These are phyloP conservation scores for Phlyctochytrium bullatum DNA, from an alignment of 192 early-diverging fungal species.

Conservation along the genomic window DNA sequence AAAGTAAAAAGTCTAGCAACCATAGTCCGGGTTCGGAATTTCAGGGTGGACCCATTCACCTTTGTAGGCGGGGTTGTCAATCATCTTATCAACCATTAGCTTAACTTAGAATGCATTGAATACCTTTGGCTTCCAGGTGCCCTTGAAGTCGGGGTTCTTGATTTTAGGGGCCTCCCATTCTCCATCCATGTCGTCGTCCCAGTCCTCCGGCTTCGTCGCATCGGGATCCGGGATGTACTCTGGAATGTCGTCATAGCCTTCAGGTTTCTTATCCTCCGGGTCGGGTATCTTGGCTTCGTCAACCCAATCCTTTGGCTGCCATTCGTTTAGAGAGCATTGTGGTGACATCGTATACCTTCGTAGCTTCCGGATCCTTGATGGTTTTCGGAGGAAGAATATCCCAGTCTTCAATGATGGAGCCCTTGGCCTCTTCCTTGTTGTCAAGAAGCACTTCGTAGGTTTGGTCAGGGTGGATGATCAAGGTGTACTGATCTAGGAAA, in stretches of 20 bases:
- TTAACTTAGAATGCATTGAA: background rate
- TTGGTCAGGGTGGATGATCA: constrained; percentile 46
- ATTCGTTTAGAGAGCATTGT: constrained; percentile 3
- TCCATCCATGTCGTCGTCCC: constrained; percentile 62
- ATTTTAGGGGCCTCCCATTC: constrained; percentile 47
- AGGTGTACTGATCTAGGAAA: constrained; percentile 43
- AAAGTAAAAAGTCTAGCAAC: constrained; percentile 10
- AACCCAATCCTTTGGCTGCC: constrained; percentile 21
- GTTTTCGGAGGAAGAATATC: constrained; percentile 44
- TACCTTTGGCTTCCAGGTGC: constrained; percentile 45
- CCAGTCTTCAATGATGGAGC: constrained; percentile 43
- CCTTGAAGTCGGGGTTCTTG: constrained; percentile 49
- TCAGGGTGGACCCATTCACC: constrained; percentile 47
- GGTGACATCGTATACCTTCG: constrained; percentile 29
- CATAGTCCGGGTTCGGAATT: constrained; percentile 41
- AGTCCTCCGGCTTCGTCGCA: constrained; percentile 84
- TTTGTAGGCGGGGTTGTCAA: constrained; percentile 50
- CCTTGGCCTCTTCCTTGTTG: constrained; percentile 32
- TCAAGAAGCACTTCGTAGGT: constrained; percentile 48
- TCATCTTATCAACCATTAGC: constrained; percentile 24
- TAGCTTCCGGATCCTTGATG: constrained; percentile 40
- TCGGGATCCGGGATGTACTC: constrained; percentile 80
- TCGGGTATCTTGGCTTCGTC: constrained; percentile 70
- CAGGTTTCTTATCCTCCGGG: constrained; percentile 71
- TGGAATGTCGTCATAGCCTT: constrained; percentile 70